Conservation (phyloP, 1,139 yeast genomes). For the Suhomyces terraborum region DNA sequence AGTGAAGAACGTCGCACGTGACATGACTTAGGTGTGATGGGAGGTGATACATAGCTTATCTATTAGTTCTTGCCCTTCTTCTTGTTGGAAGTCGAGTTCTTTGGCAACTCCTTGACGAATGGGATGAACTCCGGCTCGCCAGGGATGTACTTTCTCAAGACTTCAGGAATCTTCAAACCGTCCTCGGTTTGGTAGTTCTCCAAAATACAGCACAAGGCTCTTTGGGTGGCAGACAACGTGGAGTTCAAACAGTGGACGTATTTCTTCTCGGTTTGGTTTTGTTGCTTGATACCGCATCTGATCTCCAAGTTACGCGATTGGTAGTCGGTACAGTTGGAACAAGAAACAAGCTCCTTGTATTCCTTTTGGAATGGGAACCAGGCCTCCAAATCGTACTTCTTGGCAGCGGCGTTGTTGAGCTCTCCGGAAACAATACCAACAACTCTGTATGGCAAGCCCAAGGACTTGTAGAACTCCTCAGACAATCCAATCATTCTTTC, state of each 20-base stretch:
- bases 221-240: constrained; percentile 95
- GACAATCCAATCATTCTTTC: constrained; percentile 90
- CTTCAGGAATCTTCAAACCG: constrained; percentile 92
- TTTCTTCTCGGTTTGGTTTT: constrained; percentile 93
- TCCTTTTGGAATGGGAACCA: constrained; percentile 99
- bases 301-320: constrained; percentile 98
- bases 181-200: constrained; percentile 98
- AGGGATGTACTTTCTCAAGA: constrained; percentile 91
- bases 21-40: background rate
- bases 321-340: constrained; percentile 99
- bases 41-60: constrained; percentile 2
- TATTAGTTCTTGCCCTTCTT: constrained; percentile 39
- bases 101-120: constrained; percentile 85
- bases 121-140: constrained; percentile 98
- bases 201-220: constrained; percentile 94
- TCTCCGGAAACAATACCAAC: constrained; percentile 99
- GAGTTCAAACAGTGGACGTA: constrained; percentile 98
- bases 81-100: constrained; percentile 86
- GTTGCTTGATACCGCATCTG: constrained; percentile 97
- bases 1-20: background rate
- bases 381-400: constrained; percentile 97
- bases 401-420: constrained; percentile 98
- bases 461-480: constrained; percentile 90
- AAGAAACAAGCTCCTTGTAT: constrained; percentile 96
- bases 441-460: constrained; percentile 92